Evolutionary conservation across 768 basidiomycete genomes (phyloP).

Genomic region (Mycena latifolia): DNA sequence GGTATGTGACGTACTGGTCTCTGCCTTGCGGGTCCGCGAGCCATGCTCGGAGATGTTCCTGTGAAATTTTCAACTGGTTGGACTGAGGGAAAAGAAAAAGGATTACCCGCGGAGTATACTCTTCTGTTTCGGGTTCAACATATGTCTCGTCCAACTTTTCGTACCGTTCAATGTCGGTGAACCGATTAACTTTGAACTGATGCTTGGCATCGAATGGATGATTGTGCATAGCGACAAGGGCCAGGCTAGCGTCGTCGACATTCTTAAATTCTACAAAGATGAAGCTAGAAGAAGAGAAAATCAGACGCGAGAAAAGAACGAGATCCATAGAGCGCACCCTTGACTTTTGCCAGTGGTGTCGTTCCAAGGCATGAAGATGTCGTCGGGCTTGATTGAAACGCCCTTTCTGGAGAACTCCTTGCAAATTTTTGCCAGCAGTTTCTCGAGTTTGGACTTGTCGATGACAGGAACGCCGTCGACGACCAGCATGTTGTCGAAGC

Average conservation of each 20-base stretch:
- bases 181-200: conserved; percentile 86
- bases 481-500: conserved; percentile 92
- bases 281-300: conserved; percentile 62
- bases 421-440: conserved; percentile 81
- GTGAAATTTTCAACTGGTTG: conserved; percentile 20
- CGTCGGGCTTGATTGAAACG: conserved; percentile 77
- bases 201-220: conserved; percentile 91
- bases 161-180: conserved; percentile 91
- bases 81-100: not conserved
- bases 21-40: conserved; percentile 92
- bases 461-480: conserved; percentile 94
- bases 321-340: conserved; percentile 67
- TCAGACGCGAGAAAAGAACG: conserved; percentile 2
- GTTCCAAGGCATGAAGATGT: conserved; percentile 92
- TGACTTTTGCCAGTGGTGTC: conserved; percentile 86
- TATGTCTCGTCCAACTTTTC: conserved; percentile 83
- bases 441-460: conserved; percentile 87
- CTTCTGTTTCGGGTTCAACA: conserved; percentile 77
- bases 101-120: conserved; percentile 80
- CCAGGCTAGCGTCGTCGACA: conserved; percentile 77
- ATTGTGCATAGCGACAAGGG: conserved; percentile 75
- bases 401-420: conserved; percentile 91
- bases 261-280: conserved; percentile 85
- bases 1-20: conserved; percentile 96
- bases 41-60: conserved; percentile 98